These are phyloP conservation scores for Conticribra guillardii DNA, from an alignment of 108 stramenopile species.

Conservation along the genomic window DNA sequence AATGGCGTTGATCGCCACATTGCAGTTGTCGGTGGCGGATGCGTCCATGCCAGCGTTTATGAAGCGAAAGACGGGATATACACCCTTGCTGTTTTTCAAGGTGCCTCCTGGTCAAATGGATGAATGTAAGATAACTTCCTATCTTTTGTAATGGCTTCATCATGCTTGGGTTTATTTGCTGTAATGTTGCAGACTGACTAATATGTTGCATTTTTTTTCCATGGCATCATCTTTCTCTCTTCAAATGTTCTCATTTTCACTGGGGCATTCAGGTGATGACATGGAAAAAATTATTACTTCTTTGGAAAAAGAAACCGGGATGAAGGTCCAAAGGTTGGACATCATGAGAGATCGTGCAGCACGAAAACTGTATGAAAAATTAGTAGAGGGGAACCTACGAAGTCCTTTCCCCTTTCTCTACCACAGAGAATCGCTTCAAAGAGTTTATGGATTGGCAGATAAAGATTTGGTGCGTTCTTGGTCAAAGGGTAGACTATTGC, in stretches of 20 bases:
- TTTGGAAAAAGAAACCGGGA: slow-evolving; percentile 65
- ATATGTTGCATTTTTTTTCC: slow-evolving; percentile 4
- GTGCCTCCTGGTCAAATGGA: slow-evolving; percentile 62
- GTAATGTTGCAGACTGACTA: neutral
- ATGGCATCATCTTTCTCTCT: neutral
- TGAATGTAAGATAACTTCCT: slow-evolving; percentile 70
- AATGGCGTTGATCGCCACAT: neutral
- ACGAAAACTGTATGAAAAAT: slow-evolving; percentile 56
- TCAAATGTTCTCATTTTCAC: neutral
- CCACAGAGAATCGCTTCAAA: slow-evolving; percentile 74
- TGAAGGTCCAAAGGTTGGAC: slow-evolving; percentile 73
- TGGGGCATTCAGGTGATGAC: slow-evolving; percentile 60
- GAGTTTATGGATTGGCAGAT: slow-evolving; percentile 42
- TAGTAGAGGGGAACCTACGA: slow-evolving; percentile 45
- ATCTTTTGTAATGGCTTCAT: neutral
- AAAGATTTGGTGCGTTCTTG: slow-evolving; percentile 67
- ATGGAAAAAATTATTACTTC: slow-evolving; percentile 66
- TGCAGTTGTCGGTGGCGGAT: neutral
- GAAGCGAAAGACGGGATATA: slow-evolving; percentile 57
- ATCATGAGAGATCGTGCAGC: slow-evolving; percentile 58
- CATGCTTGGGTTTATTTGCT: neutral
- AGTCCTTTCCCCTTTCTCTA: slow-evolving; percentile 69
- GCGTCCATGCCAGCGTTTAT: slow-evolving; percentile 49
- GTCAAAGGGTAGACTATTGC: slow-evolving; percentile 74
- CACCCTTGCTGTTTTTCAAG: slow-evolving; percentile 78